These are phyloP conservation scores for Aschersonia sp. DNA, from an alignment of 2,329 filamentous ascomycete species.

Conservation along the genomic window DNA sequence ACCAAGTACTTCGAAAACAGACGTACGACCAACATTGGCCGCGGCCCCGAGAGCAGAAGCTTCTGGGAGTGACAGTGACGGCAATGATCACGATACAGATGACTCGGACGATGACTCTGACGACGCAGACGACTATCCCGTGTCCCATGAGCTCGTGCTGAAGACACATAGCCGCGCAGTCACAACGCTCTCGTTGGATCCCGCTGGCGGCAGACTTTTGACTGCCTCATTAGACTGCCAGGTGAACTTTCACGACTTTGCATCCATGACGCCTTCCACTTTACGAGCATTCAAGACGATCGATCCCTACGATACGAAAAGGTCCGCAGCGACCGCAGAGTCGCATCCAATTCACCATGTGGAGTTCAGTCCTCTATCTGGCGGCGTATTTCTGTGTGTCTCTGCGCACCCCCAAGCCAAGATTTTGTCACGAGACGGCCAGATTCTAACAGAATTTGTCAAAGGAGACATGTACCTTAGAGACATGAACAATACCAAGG, in stretches of 20 bases:
- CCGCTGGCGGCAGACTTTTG: conserved; percentile 68
- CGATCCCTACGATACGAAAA: conserved; percentile 69
- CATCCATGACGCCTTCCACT: conserved; percentile 88
- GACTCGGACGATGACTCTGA: conserved; percentile 44
- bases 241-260: conserved; percentile 87
- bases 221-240: conserved; percentile 88
- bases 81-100: conserved; percentile 24
- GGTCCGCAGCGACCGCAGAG: conserved; percentile 53
- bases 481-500: conserved; percentile 96
- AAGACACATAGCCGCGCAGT: conserved; percentile 86
- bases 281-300: conserved; percentile 86
- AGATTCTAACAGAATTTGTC: conserved; percentile 71
- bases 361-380: conserved; percentile 71
- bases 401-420: conserved; percentile 83
- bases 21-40: background rate
- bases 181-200: conserved; percentile 72
- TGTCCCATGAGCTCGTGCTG: conserved; percentile 83
- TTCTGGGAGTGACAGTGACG: conserved; percentile 6
- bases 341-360: conserved; percentile 80
- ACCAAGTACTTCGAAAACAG: background rate
- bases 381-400: conserved; percentile 70
- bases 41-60: conserved; percentile 1
- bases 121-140: conserved; percentile 77
- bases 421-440: conserved; percentile 79
- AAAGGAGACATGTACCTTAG: conserved; percentile 98